Evolutionary conservation across 2,329 filamentous ascomycete species (phyloP).

Genomic region (Xylariaceae sp.): DNA sequence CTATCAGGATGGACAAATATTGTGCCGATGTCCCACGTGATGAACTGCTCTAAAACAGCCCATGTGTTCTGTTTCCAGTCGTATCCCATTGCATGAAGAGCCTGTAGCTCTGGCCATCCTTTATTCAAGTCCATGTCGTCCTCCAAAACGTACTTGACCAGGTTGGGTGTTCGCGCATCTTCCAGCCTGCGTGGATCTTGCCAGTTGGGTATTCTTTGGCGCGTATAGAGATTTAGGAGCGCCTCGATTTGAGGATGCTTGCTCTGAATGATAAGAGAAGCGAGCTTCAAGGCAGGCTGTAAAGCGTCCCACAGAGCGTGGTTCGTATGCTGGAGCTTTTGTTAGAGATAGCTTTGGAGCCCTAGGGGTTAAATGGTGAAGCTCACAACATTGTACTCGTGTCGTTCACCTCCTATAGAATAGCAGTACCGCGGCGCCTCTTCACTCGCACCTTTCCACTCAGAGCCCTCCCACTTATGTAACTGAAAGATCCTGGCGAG

Average conservation of each 20-base stretch:
- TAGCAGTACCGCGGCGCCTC: conserved; percentile 16
- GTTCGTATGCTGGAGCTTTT: conserved; percentile 14
- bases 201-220: conserved; percentile 6
- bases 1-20: no score
- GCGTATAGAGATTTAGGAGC: conserved; percentile 19
- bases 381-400: conserved; percentile 22
- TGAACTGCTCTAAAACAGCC: background rate
- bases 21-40: conserved; percentile 12
- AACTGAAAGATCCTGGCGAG: background rate
- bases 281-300: conserved; percentile 23
- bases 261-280: conserved; percentile 11
- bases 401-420: conserved; percentile 15
- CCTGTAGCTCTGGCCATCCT: conserved; percentile 5
- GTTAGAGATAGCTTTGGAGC: background rate
- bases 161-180: background rate
- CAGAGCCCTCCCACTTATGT: conserved; percentile 8
- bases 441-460: conserved; percentile 5
- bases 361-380: background rate
- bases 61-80: conserved; percentile 10
- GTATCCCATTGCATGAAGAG: conserved; percentile 7
- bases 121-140: conserved; percentile 8
- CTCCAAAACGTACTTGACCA: conserved; percentile 7
- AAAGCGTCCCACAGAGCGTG: conserved; percentile 21
- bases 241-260: conserved; percentile 8
- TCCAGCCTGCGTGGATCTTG: conserved; percentile 3